These are phyloP conservation scores for Leucosporidium yakuticum DNA, from an alignment of 768 basidiomycete genomes.

Conservation along the genomic window DNA sequence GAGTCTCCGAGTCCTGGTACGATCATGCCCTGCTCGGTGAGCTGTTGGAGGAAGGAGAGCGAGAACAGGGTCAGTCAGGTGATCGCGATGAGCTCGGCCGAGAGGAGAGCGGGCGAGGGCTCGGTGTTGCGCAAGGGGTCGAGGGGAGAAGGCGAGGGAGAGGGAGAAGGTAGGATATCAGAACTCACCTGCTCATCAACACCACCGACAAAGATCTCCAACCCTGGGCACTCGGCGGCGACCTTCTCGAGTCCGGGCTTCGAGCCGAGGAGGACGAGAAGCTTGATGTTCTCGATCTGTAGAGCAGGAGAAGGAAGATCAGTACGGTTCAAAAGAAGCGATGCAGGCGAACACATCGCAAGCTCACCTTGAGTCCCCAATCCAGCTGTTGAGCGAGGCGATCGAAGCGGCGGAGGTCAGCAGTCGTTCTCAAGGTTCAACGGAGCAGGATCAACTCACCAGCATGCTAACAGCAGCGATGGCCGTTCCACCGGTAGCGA, in stretches of 20 bases:
- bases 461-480: constrained; percentile 82
- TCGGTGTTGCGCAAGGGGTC: background rate
- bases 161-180: background rate
- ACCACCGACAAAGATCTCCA: constrained; percentile 57
- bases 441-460: constrained; percentile 30
- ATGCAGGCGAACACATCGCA: too few relatives aligned
- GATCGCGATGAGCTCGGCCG: too few relatives aligned
- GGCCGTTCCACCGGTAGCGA: constrained; percentile 91
- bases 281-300: constrained; percentile 64
- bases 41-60: constrained; percentile 31
- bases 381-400: constrained; percentile 36
- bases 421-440: background rate
- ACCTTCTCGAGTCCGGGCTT: constrained; percentile 65
- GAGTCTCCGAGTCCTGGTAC: constrained; percentile 48
- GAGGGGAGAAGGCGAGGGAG: background rate
- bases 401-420: background rate
- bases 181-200: constrained; percentile 16
- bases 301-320: too few relatives aligned
- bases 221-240: constrained; percentile 60
- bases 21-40: constrained; percentile 73
- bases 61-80: too few relatives aligned
- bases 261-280: constrained; percentile 75
- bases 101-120: background rate
- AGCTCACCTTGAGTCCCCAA: constrained; percentile 40
- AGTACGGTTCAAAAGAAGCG: too few relatives aligned